Conservation (phyloP, 225 moss, liverwort and hornwort genomes). For the Pseudoscleropodium purum region DNA sequence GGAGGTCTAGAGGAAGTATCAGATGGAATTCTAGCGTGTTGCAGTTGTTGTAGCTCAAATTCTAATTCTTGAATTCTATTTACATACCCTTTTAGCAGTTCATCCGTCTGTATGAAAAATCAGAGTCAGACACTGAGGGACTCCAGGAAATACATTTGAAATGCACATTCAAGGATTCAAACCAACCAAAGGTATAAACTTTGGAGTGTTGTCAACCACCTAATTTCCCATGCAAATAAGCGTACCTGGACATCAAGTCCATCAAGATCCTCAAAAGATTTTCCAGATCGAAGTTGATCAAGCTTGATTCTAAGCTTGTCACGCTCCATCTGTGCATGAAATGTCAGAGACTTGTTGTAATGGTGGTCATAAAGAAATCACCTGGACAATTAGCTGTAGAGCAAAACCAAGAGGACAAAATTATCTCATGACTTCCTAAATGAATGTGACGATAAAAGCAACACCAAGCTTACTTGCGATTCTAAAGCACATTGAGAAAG, state of each 20-base stretch:
- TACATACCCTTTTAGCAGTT: conserved; percentile 59
- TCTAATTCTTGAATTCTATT: conserved; percentile 73
- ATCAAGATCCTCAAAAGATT: conserved; percentile 71
- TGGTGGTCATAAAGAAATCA: background rate
- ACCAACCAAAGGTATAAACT: background rate
- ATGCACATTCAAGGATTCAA: background rate
- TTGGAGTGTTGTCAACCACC: background rate
- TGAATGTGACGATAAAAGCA: background rate
- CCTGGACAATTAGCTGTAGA: background rate
- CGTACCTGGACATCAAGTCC: conserved; percentile 61
- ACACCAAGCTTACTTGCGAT: conserved; percentile 42
- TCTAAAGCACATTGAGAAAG: conserved; percentile 62
- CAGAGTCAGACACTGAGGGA: background rate
- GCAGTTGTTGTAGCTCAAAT: conserved; percentile 53
- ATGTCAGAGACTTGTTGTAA: background rate
- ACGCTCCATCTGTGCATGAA: conserved; percentile 53
- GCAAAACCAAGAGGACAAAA: background rate
- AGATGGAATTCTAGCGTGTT: conserved; percentile 35
- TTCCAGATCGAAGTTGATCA: conserved; percentile 77
- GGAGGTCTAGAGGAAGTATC: conserved; percentile 45
- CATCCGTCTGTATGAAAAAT: conserved; percentile 43
- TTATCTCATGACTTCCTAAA: background rate
- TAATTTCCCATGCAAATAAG: background rate
- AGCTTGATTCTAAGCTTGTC: conserved; percentile 71
- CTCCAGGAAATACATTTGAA: background rate